Evolutionary conservation across 495 filamentous ascomycete species (phyloP), one percentile per base, ranked within the genome.

Genomic region (Aspergillus hancockii): DNA sequence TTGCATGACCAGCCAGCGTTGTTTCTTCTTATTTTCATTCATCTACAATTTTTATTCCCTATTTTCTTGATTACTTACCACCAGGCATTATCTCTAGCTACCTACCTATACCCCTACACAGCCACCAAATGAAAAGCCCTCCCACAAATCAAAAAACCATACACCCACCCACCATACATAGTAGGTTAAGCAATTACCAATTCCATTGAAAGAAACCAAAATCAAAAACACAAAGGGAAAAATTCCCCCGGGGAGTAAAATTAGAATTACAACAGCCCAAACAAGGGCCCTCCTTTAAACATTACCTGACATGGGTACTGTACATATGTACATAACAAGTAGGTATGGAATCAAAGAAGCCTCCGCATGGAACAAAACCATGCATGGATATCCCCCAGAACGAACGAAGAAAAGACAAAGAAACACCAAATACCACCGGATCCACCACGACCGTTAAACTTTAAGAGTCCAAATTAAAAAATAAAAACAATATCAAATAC

Each of bases 11-110:
- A 41, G 38, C 38, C 16, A 41, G 38, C 38, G 49, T n/a, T 34
- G 57, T 55, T 45, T 31, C 55, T 45, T 45, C n/a, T n/a, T 45
- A 30, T 30, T 54, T 54, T 45, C 31, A 10, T 43, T 54, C 13
- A n/a, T 43, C 12, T 31, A 38, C 13, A 43, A 6, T n/a, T 28
- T 41, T 55, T 25, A 32, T 40, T 28, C 23, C 38, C 25, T 22
- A 31, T 36, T 36, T n/a, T 10, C 34, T 12, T 36, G 34, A 36
- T 10, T 36, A 14, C 12, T 10, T 36, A 14, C 12, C 34, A 36
- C 12, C 1, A 36, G 8, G 12, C 34, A 10, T 41, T n/a, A 16
- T 41, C 8, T 41, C 34, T 41, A 7, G 25, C n/a, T n/a, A n/a
- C n/a, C n/a, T 28, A 41, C 10, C n/a, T 41, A 41, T 41, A 41